Percentiles rank a stretch among this genome's conserved stretches.
Evolutionary conservation across 108 stramenopile genomes (phyloP).

Genomic region (Epithemia pelagica): DNA sequence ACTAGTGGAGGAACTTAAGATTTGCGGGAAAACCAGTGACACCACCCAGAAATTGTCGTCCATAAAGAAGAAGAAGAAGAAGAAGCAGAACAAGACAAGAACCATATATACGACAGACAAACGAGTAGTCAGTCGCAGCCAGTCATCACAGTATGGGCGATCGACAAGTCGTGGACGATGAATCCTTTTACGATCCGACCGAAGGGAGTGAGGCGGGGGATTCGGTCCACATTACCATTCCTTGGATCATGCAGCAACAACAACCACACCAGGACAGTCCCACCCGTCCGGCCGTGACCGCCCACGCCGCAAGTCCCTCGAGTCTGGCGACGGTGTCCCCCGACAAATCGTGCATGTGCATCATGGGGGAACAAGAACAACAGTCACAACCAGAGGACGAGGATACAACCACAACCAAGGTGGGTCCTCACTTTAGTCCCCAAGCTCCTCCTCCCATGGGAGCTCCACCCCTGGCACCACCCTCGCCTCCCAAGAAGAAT

Average conservation of each 20-base stretch:
- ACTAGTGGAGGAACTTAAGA: too few relatives aligned
- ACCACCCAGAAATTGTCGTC: too few relatives aligned
- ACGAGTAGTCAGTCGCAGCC: too few relatives aligned
- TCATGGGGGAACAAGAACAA: not conserved
- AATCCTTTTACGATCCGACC: not conserved
- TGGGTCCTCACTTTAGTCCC: not conserved
- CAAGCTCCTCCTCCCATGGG: not conserved
- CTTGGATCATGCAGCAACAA: not conserved
- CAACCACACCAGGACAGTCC: not conserved
- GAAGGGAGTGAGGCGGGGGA: not conserved
- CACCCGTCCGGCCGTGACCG: not conserved
- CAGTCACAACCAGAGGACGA: not conserved
- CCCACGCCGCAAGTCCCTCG: not conserved
- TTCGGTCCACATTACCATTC: not conserved
- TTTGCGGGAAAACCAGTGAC: too few relatives aligned
- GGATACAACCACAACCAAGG: not conserved
- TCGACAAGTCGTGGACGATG: not conserved
- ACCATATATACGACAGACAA: too few relatives aligned
- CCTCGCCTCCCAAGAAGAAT: not conserved
- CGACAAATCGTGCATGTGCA: not conserved
- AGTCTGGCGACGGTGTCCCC: not conserved
- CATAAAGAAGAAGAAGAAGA: too few relatives aligned
- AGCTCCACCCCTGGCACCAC: too few relatives aligned
- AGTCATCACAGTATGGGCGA: not conserved
- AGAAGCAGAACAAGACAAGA: too few relatives aligned